Evolutionary conservation across 306 rosid genomes (phyloP), one percentile per base, ranked within the genome.

Genomic region (Glycine soja): DNA sequence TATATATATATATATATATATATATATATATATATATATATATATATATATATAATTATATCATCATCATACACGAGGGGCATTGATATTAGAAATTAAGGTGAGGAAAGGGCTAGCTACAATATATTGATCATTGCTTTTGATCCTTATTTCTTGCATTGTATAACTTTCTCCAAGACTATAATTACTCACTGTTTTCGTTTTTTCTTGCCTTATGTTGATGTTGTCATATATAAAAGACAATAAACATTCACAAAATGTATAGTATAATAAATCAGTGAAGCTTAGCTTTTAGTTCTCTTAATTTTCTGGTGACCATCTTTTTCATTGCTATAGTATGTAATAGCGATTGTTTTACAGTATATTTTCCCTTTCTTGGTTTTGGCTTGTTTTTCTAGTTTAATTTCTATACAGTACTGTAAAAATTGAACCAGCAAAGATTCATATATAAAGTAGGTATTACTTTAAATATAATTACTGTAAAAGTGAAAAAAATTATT

Each of bases 61-160:
- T 24, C 30, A 24, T 24, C 30, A 64, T 38, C 9, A 63, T 36
- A 67, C 53, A 64, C 36, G 12, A 6, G 11, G n/a, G 30, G 80
- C 72, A 68, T 19, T 62, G 18, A 38, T 57, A 47, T 32, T 30
- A 52, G 61, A 13, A 65, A n/a, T n/a, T n/a, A n/a, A 76, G 76
- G 59, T 56, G 67, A 52, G 74, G 38, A 57, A 76, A 36, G 11
- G 51, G 30, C 30, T 24, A 24, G 30, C 30, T 24, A 24, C 30
- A 24, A 24, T 24, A 24, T 24, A 24, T 24, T 24, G 72, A 70
- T 45, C 76, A 77, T 38, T 76, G 77, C 72, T 81, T 82, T 81
- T 81, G 64, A 67, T 65, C 77, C 46, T 66, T 77, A 24, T 77
- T 52, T 76, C 50, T 61, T 82, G 72, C 48, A 61, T 58, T 71